These are phyloP conservation scores for Leccinum fallax DNA, from an alignment of 1,284 basidiomycete species.

Conservation along the genomic window DNA sequence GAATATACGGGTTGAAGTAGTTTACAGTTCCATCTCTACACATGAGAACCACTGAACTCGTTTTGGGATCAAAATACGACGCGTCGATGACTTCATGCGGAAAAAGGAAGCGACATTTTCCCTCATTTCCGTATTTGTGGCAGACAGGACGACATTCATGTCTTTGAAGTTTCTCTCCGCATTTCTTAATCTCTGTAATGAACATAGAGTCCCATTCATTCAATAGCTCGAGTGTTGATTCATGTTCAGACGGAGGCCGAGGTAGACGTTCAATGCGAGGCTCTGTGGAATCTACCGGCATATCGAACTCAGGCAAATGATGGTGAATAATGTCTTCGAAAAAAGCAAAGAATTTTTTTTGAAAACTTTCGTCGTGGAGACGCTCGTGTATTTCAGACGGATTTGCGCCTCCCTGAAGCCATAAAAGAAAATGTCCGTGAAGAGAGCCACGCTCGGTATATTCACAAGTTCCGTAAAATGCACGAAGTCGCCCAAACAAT, in stretches of 20 bases:
- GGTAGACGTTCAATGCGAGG: slow-evolving; percentile 5
- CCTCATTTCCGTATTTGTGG: no score
- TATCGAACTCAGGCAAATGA: slow-evolving; percentile 13
- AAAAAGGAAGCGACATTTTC: no score
- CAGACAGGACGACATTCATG: no score
- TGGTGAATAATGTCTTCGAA: slow-evolving; percentile 17
- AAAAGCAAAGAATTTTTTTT: slow-evolving; percentile 10
- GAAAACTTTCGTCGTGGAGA: background rate
- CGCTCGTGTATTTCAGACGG: slow-evolving; percentile 2
- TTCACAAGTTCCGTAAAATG: slow-evolving; percentile 17
- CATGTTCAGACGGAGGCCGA: background rate
- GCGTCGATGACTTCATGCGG: no score
- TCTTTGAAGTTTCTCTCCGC: slow-evolving; percentile 9
- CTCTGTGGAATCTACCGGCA: background rate
- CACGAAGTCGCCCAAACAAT: slow-evolving; percentile 4
- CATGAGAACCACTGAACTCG: no score
- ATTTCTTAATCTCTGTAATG: slow-evolving; percentile 8
- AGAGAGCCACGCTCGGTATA: slow-evolving; percentile 16
- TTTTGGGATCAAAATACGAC: no score
- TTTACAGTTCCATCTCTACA: no score
- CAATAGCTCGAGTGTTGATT: no score
- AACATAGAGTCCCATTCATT: background rate
- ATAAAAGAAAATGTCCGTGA: slow-evolving; percentile 19
- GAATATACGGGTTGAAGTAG: no score
- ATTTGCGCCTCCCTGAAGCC: slow-evolving; percentile 7